Base-by-base conservation (phyloP, 2,329 filamentous ascomycete genomes). In the Aspergillus tanneri region DNA sequence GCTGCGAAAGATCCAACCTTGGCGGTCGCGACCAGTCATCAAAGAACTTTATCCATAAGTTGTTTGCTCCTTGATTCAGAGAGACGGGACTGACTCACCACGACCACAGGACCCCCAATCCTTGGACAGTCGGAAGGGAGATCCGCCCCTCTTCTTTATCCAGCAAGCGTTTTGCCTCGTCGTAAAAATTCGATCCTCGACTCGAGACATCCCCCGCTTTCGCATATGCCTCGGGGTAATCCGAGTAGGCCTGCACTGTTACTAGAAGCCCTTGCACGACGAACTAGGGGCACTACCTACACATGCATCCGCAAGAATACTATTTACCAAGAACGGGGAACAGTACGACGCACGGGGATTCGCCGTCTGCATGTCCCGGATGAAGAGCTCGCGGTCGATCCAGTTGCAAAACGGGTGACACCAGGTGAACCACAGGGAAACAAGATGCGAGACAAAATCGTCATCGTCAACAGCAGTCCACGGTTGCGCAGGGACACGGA, bases 301-400 rank as follows among this genome's bases (percentile, higher is more conserved):
- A 47, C 58, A 65, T n/a, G 60, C 64, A 19, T 62, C 54, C 8
- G 66, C 58, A 6, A 68, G 49, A 6, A 71, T 64, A 1, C 58
- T 58, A 44, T 69, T 68, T 3, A 71, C 66, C 18, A 70, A 45
- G 7, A 70, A 62, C 4, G 67, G 63, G 8, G 67, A 70, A 42
- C 67, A 70, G 43, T 60, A 68, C 5, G 51, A 48, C 1, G 60
- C 56, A 4, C 53, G 53, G 9, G 60, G 14, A 14, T 64, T 50
- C 4, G 60, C 61, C 12, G 61, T 53, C 47, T 52, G 54, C 68
- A 72, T 71, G 30, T 65, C 66, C 22, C 57, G 52, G 7, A 72
- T 44, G 41, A 72, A 70, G 14, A 64, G 30, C 36, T 63, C 64
- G 3, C 63, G 59, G 48, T 69, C 63, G 14, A 70, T 54, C 49